Conservation (phyloP, 2,329 filamentous ascomycete genomes). For the Cadophora malorum region DNA sequence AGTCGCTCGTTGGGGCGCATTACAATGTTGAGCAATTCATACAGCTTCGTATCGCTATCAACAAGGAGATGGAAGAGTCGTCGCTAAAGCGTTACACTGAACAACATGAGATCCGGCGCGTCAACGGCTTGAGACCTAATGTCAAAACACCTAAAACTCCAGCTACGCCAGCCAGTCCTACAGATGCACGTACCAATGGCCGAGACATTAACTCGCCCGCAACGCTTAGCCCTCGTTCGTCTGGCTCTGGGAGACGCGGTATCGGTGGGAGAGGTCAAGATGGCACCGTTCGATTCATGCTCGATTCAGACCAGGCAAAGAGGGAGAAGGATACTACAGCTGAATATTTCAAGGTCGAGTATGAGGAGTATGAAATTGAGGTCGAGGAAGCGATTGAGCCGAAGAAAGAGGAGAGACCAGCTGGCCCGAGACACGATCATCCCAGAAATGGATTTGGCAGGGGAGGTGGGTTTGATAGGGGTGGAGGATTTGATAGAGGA, state of each 20-base stretch:
- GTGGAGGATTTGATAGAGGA: conserved; percentile 18
- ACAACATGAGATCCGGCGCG: conserved; percentile 53
- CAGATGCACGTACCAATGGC: conserved; percentile 43
- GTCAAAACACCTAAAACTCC: conserved; percentile 46
- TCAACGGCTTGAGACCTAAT: conserved; percentile 45
- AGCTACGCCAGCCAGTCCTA: conserved; percentile 45
- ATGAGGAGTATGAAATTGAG: conserved; percentile 78
- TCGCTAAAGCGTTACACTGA: conserved; percentile 68
- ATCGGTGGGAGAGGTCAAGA: conserved; percentile 54
- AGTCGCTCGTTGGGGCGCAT: conserved; percentile 74
- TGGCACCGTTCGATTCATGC: conserved; percentile 87
- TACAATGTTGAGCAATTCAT: conserved; percentile 83
- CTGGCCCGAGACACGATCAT: conserved; percentile 21
- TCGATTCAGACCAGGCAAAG: conserved; percentile 77
- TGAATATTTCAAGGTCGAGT: conserved; percentile 74
- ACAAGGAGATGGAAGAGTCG: conserved; percentile 76
- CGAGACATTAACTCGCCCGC: conserved; percentile 41
- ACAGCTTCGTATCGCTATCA: conserved; percentile 83
- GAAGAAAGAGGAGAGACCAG: conserved; percentile 32
- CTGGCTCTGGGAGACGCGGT: conserved; percentile 38
- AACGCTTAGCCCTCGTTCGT: conserved; percentile 43
- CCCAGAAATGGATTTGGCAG: conserved; percentile 30
- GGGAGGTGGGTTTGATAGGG: conserved; percentile 29
- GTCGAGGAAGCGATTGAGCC: conserved; percentile 64
- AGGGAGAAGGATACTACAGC: conserved; percentile 72